phyloP scores from a whole-genome alignment of 2,329 filamentous ascomycete genomes.

The Hysterium pulicare region DNA sequence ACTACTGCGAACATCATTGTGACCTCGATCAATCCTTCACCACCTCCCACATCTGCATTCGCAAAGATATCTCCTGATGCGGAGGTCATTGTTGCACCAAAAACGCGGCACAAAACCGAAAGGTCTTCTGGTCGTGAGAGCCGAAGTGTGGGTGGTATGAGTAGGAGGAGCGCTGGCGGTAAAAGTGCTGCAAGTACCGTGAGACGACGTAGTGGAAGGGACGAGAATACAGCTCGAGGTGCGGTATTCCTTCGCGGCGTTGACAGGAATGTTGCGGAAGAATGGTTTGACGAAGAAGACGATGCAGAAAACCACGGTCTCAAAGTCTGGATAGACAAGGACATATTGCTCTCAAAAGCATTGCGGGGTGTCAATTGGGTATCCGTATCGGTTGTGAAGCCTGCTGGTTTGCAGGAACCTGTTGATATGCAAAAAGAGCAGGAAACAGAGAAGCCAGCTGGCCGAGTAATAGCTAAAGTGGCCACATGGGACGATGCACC shows the following conservation, averaged over 20 bases:
- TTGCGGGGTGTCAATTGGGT: constrained; percentile 76
- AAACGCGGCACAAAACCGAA: constrained; percentile 70
- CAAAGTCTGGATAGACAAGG: constrained; percentile 80
- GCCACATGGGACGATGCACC: constrained; percentile 82
- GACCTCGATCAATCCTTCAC: constrained; percentile 74
- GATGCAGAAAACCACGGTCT: constrained; percentile 52
- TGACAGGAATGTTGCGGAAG: constrained; percentile 64
- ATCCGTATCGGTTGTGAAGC: constrained; percentile 80
- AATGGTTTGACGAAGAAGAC: constrained; percentile 74
- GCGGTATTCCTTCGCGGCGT: constrained; percentile 77
- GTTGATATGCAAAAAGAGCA: constrained; percentile 69
- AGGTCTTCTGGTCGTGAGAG: constrained; percentile 66
- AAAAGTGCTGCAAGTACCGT: constrained; percentile 72
- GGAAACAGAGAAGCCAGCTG: constrained; percentile 55
- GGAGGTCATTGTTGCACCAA: constrained; percentile 95
- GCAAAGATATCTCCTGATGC: constrained; percentile 91
- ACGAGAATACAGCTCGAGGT: constrained; percentile 63
- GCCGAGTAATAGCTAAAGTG: constrained; percentile 73
- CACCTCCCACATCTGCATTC: constrained; percentile 67
- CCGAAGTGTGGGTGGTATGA: constrained; percentile 74
- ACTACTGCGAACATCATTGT: constrained; percentile 91
- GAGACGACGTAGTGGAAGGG: constrained; percentile 54
- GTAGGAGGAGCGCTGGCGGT: constrained; percentile 66
- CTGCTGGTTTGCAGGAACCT: constrained; percentile 69
- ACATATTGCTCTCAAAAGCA: constrained; percentile 67